phyloP scores from a whole-genome alignment of 225 moss, liverwort and hornwort genomes.

The Takakia lepidozioides region DNA sequence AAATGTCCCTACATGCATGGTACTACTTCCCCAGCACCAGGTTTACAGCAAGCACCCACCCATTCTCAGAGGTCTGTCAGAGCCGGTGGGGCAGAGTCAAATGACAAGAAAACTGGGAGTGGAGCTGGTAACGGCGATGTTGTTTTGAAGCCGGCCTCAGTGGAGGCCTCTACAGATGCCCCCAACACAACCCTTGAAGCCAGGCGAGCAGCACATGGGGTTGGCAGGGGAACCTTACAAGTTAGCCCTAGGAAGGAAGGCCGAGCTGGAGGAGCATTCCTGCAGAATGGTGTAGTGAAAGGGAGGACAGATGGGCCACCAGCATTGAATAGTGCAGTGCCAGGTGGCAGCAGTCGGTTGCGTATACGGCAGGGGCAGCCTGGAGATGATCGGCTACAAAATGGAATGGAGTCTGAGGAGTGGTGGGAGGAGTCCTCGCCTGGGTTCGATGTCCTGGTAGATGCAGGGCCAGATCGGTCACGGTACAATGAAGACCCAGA shows the following conservation, averaged over 20 bases:
- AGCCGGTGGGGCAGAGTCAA: conserved; percentile 7
- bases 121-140: conserved; percentile 22
- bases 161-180: not conserved
- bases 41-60: conserved; percentile 8
- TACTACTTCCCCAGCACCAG: conserved; percentile 7
- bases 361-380: conserved; percentile 36
- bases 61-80: conserved; percentile 12
- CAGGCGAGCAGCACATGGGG: conserved; percentile 14
- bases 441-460: conserved; percentile 69
- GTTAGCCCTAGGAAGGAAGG: conserved; percentile 27
- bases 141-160: conserved; percentile 7
- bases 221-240: conserved; percentile 5
- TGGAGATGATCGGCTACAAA: conserved; percentile 46
- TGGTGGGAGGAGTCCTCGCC: conserved; percentile 72
- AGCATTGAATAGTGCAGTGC: conserved; percentile 14
- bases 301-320: conserved; percentile 35
- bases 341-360: conserved; percentile 21
- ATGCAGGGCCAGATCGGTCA: conserved; percentile 50
- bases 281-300: conserved; percentile 43
- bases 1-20: conserved; percentile 15
- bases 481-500: conserved; percentile 47
- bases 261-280: conserved; percentile 9
- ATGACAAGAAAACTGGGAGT: conserved; percentile 13
- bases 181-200: conserved; percentile 1
- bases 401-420: conserved; percentile 51